phyloP scores from a whole-genome alignment of 2,329 filamentous ascomycete genomes.

The Fusarium neocosmosporiellum region DNA sequence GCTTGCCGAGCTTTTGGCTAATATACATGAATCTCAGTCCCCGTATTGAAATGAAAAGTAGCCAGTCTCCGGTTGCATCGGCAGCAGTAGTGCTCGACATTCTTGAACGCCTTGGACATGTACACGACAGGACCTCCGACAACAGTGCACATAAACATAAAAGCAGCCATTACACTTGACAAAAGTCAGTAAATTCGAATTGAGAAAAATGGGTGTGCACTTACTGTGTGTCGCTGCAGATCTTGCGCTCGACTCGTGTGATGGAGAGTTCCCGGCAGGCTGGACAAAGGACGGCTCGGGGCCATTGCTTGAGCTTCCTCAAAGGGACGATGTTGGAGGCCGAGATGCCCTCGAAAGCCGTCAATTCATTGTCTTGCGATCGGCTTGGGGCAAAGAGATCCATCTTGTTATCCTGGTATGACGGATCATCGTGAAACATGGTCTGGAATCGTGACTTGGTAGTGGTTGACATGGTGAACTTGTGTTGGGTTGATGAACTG shows the following conservation, averaged over 20 bases:
- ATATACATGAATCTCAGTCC: slow-evolving; percentile 40
- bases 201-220: background rate
- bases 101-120: slow-evolving; percentile 32
- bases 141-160: slow-evolving; percentile 35
- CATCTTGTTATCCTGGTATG: slow-evolving; percentile 17
- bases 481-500: background rate
- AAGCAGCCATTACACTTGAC: slow-evolving; percentile 30
- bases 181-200: background rate
- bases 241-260: slow-evolving; percentile 35
- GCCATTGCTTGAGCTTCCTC: slow-evolving; percentile 36
- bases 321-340: slow-evolving; percentile 31
- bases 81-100: slow-evolving; percentile 41
- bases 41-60: slow-evolving; percentile 37
- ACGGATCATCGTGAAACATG: background rate
- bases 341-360: slow-evolving; percentile 33
- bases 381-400: slow-evolving; percentile 3
- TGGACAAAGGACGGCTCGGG: slow-evolving; percentile 32
- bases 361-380: slow-evolving; percentile 1
- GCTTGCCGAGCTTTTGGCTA: background rate
- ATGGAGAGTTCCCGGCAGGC: slow-evolving; percentile 37
- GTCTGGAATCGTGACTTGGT: background rate
- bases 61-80: slow-evolving; percentile 37
- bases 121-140: slow-evolving; percentile 32
- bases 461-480: background rate
- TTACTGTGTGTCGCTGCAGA: slow-evolving; percentile 39